Base-by-base conservation (phyloP, 2,329 filamentous ascomycete species). In the Ceratocystis papillata region DNA sequence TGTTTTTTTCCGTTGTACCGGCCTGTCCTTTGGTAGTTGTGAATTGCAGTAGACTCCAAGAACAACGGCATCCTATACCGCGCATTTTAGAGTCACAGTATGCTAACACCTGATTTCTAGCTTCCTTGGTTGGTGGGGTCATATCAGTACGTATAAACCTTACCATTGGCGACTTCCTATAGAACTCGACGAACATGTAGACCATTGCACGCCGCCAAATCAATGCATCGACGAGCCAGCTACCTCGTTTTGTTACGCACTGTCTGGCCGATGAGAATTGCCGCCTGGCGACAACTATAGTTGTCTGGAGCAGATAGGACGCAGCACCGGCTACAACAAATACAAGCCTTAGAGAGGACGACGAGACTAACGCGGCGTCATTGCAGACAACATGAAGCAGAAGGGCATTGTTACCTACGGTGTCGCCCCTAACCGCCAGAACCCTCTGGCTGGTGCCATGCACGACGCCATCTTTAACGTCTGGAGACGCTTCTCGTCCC, bases 381-480 rank as follows among this genome's bases (percentile, higher is more conserved):
- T 50, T 41, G 55, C 46, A 66, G 61, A 45, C 67, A 60, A 64
- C 65, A 45, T 64, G 75, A 81, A 81, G 76, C 84, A 87, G 75
- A 85, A 81, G 76, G 84, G 84, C 68, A 83, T 87, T 72, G 75
- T 85, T 73, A 78, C 79, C 73, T 97, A 95, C 79, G 83, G 87
- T 71, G 75, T 99, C 71, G 87, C 89, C 72, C 79, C 88, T 71
- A 97, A 99, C 83, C 87, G 89, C 75, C 93, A 96, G 81, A 87
- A 89, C 74, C 89, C 91, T 70, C 82, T 96, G 71, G 90, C 90
- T 70, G 90, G 89, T 73, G 80, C 87, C 68, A 77, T 82, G 70
- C 79, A 93, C 77, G 88, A 87, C 71, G 93, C 92, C 74, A 79
- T 97, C 80, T 97, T 97, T 87, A 99, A 99, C 84, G 87, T 85